phyloP scores from a whole-genome alignment of 2,329 filamentous ascomycete genomes.

The Catunica adiposa region DNA sequence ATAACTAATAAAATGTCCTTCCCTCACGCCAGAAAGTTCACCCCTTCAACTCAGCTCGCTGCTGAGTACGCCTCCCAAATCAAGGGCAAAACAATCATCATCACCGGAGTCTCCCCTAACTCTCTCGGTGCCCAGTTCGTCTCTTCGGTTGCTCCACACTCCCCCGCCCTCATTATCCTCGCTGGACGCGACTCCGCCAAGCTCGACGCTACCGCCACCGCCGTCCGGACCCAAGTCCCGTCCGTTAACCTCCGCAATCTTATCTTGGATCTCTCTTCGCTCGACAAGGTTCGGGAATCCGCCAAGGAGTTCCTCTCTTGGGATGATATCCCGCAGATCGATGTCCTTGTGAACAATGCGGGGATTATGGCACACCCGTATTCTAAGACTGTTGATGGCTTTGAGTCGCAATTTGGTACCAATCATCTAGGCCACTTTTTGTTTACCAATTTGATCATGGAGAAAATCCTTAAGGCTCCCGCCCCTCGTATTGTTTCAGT shows the following conservation, averaged over 20 bases:
- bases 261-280: slow-evolving; percentile 24
- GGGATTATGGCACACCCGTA: slow-evolving; percentile 24
- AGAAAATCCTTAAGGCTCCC: neutral
- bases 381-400: slow-evolving; percentile 23
- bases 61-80: neutral
- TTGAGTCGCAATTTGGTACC: slow-evolving; percentile 28
- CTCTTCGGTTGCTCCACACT: slow-evolving; percentile 23
- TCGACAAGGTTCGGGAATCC: slow-evolving; percentile 23
- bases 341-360: slow-evolving; percentile 27
- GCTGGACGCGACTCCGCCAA: slow-evolving; percentile 2
- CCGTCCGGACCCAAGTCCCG: slow-evolving; percentile 13
- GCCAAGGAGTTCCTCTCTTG: slow-evolving; percentile 16
- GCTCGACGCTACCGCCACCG: neutral
- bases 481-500: slow-evolving; percentile 26
- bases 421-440: slow-evolving; percentile 33
- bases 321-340: slow-evolving; percentile 18
- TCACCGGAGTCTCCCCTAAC: slow-evolving; percentile 26
- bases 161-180: slow-evolving; percentile 19
- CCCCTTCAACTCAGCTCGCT: neutral
- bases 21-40: neutral
- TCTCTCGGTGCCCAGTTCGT: slow-evolving; percentile 24
- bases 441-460: slow-evolving; percentile 26
- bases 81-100: slow-evolving; percentile 20
- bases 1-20: neutral
- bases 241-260: neutral